Evolutionary conservation across 192 early-diverging fungal species (phyloP).

Genomic region (Podila horticola): DNA sequence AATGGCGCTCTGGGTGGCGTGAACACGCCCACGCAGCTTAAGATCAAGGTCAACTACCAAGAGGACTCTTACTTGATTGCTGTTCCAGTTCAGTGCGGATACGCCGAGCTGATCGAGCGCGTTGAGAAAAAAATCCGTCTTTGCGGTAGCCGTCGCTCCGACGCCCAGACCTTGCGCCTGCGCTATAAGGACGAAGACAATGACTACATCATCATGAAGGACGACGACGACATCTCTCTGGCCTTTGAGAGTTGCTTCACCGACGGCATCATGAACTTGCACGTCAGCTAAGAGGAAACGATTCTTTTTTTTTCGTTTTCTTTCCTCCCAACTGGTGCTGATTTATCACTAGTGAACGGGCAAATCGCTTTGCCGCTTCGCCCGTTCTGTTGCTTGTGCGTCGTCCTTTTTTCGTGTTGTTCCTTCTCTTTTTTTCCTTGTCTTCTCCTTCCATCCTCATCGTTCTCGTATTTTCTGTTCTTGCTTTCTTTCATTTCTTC

Average conservation of each 20-base stretch:
- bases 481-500: neutral
- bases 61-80: constrained; percentile 91
- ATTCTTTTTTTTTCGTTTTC: neutral
- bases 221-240: constrained; percentile 91
- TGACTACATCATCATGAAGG: constrained; percentile 87
- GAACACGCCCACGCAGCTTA: constrained; percentile 61
- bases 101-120: constrained; percentile 79
- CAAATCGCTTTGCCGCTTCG: neutral
- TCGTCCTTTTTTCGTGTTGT: neutral
- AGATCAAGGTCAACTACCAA: constrained; percentile 90
- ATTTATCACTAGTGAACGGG: neutral
- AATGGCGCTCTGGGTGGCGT: constrained; percentile 38
- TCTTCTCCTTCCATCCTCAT: neutral
- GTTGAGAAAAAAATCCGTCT: constrained; percentile 93
- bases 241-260: constrained; percentile 81
- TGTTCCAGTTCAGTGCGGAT: constrained; percentile 77
- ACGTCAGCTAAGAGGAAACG: constrained; percentile 53
- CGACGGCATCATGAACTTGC: constrained; percentile 62
- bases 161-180: constrained; percentile 70
- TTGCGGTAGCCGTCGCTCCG: constrained; percentile 70
- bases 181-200: constrained; percentile 95
- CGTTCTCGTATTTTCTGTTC: neutral
- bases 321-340: neutral
- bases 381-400: neutral
- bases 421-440: neutral